Evolutionary conservation across 257 asterid genomes (phyloP).

Genomic region (Solanum sejunctum): DNA sequence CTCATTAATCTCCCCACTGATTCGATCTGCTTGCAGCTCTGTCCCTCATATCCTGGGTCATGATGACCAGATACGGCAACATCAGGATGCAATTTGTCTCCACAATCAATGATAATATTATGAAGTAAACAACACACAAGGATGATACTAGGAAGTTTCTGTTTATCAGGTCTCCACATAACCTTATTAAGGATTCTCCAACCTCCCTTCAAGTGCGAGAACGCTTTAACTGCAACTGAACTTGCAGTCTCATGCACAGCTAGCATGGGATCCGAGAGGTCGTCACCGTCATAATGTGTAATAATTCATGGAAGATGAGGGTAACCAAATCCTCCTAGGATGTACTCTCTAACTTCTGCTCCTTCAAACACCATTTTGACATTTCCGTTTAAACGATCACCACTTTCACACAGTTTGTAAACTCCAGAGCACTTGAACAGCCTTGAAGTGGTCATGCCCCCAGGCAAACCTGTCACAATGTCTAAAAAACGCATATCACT

Average conservation of each 20-base stretch:
- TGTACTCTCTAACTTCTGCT: constrained; percentile 52
- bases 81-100: constrained; percentile 50
- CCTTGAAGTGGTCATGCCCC: constrained; percentile 79
- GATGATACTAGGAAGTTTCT: constrained; percentile 81
- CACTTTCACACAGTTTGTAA: constrained; percentile 64
- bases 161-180: constrained; percentile 93
- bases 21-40: constrained; percentile 24
- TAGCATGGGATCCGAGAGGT: constrained; percentile 1
- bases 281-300: constrained; percentile 50
- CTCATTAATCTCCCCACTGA: constrained; percentile 40
- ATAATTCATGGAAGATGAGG: constrained; percentile 96
- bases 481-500: constrained; percentile 58
- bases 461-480: constrained; percentile 93
- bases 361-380: constrained; percentile 11
- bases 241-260: constrained; percentile 42
- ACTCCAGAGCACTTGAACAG: constrained; percentile 64
- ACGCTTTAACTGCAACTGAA: constrained; percentile 47
- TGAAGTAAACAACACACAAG: constrained; percentile 88
- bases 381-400: constrained; percentile 51
- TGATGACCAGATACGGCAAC: constrained; percentile 57
- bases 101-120: constrained; percentile 73
- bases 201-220: constrained; percentile 69
- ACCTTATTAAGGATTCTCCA: constrained; percentile 97
- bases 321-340: constrained; percentile 61
- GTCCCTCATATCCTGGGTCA: constrained; percentile 32